phyloP scores from a whole-genome alignment of 495 filamentous ascomycete species.

The Aspergillus wentii region DNA sequence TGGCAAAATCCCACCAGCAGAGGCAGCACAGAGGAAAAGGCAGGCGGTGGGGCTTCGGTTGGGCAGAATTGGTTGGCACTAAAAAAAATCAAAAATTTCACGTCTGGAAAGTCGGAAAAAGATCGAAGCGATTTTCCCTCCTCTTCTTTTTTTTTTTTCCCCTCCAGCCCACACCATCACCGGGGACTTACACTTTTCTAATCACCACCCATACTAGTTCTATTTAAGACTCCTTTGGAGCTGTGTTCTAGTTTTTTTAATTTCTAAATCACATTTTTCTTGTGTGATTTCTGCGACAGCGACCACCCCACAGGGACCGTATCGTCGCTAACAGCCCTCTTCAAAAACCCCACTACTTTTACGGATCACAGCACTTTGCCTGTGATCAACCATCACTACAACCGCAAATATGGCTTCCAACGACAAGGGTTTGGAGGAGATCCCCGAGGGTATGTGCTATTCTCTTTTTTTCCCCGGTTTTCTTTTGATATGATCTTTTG shows the following conservation, averaged over 20 bases:
- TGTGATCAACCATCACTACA: constrained; percentile 60
- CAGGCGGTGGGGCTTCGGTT: constrained; percentile 16
- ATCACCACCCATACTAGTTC: constrained; percentile 20
- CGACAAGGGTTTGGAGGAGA: constrained; percentile 94
- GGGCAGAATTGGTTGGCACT: constrained; percentile 12
- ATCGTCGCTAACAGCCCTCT: constrained; percentile 28
- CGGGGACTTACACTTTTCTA: too few species aligned
- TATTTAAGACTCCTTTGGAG: constrained; percentile 21
- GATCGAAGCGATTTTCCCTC: constrained; percentile 13
- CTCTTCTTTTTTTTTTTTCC: constrained; percentile 13
- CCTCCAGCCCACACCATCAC: constrained; percentile 30
- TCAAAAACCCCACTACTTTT: constrained; percentile 36
- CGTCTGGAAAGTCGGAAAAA: constrained; percentile 8
- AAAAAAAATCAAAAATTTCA: constrained; percentile 22
- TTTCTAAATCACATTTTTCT: constrained; percentile 52
- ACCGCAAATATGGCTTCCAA: constrained; percentile 90
- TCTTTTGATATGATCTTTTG: constrained; percentile 4
- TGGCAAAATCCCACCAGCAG: too few species aligned
- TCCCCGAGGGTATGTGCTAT: constrained; percentile 71
- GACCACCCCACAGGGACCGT: constrained; percentile 27
- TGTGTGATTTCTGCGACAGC: constrained; percentile 1
- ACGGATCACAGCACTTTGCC: constrained; percentile 58
- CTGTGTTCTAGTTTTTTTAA: constrained; percentile 13
- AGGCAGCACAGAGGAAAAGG: too few species aligned
- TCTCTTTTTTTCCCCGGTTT: constrained; percentile 4